Evolutionary conservation across 2,329 filamentous ascomycete genomes (phyloP).

Genomic region (Periconia sp.): DNA sequence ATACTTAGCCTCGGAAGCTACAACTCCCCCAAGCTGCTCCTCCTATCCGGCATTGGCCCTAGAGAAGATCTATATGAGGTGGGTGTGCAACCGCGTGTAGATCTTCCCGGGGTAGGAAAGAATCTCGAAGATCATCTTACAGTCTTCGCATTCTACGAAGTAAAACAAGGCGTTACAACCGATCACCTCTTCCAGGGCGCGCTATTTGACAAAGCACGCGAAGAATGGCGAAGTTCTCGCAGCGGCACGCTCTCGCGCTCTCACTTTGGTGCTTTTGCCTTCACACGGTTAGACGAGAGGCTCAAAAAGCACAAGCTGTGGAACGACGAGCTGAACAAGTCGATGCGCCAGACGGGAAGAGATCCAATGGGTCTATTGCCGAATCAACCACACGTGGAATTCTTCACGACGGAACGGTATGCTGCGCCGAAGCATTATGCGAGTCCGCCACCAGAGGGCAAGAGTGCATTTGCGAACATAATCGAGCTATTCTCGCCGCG

Average conservation of each 20-base stretch:
- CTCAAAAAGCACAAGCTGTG: constrained; percentile 60
- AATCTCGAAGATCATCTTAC: constrained; percentile 13
- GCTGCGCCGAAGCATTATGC: constrained; percentile 63
- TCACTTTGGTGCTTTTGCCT: constrained; percentile 65
- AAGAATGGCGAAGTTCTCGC: constrained; percentile 62
- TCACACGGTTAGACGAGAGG: constrained; percentile 63
- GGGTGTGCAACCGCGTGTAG: constrained; percentile 7
- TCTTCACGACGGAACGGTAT: constrained; percentile 66
- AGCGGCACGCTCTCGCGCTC: constrained; percentile 55
- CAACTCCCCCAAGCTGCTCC: background rate
- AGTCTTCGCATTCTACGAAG: constrained; percentile 60
- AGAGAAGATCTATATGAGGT: constrained; percentile 11
- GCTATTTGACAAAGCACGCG: constrained; percentile 56
- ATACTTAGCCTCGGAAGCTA: constrained; percentile 12
- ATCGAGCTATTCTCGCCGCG: constrained; percentile 61
- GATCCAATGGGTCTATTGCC: constrained; percentile 58
- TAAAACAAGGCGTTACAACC: constrained; percentile 58
- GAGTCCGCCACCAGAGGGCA: constrained; percentile 56
- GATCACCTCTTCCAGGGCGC: constrained; percentile 61
- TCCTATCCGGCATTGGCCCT: constrained; percentile 15
- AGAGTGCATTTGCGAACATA: constrained; percentile 32
- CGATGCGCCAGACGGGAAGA: constrained; percentile 35
- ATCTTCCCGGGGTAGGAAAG: constrained; percentile 12
- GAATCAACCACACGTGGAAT: constrained; percentile 64
- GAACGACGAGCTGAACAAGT: constrained; percentile 54